phyloP scores from a whole-genome alignment of 177 flowering plant species.

The Vitis hybrid region DNA sequence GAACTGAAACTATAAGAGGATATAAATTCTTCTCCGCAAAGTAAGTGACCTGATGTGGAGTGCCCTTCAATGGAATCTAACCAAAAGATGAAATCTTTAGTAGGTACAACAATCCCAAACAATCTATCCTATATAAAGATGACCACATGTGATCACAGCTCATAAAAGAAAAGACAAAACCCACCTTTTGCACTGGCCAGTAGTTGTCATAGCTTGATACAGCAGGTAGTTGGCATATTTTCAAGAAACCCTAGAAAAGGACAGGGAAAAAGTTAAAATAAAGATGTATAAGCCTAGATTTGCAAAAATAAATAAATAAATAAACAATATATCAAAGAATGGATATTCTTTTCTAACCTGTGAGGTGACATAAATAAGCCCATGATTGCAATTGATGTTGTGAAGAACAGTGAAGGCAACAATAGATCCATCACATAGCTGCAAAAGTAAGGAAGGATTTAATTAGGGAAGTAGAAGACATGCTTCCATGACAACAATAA shows the following conservation, averaged over 20 bases:
- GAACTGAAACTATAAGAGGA: conserved; percentile 88
- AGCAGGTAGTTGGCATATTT: conserved; percentile 93
- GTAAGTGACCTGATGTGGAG: conserved; percentile 98
- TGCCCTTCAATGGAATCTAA: conserved; percentile 88
- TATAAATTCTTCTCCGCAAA: conserved; percentile 91
- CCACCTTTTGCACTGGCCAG: conserved; percentile 98
- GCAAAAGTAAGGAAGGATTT: conserved; percentile 22
- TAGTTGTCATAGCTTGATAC: conserved; percentile 74
- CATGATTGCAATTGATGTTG: conserved; percentile 97
- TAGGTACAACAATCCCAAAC: conserved; percentile 3
- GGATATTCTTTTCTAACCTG: conserved; percentile 44
- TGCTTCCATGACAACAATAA: background rate
- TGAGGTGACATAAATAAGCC: conserved; percentile 91
- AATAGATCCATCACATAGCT: conserved; percentile 95
- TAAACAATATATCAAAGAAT: background rate
- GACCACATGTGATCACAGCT: background rate
- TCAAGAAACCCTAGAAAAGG: conserved; percentile 67
- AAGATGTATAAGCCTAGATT: background rate
- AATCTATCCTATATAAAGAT: background rate
- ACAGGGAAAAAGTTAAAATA: conserved; percentile 1
- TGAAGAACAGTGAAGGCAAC: conserved; percentile 95
- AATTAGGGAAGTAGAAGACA: background rate
- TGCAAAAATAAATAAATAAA: background rate
- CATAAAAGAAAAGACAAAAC: conserved; percentile 8
- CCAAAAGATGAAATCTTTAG: conserved; percentile 11